Conservation (phyloP, 2,329 filamentous ascomycete species). For the Fusarium sp. region DNA sequence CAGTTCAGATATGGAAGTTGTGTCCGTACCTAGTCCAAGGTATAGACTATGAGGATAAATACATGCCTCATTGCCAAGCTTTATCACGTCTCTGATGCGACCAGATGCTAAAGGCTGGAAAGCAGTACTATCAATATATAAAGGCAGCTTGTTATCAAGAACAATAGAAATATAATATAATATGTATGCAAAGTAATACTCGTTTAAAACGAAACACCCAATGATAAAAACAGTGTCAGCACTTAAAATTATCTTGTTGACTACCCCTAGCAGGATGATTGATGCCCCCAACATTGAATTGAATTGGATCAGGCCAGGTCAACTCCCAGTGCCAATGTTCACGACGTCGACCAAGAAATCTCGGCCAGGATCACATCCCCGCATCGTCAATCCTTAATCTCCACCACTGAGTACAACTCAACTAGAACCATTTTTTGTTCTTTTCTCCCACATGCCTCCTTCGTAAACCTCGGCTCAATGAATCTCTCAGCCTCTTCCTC, state of each 20-base stretch:
- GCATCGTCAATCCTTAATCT: constrained; percentile 28
- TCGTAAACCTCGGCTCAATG: constrained; percentile 28
- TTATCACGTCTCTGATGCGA: background rate
- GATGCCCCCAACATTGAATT: background rate
- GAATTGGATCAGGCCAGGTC: background rate
- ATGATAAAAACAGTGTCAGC: background rate
- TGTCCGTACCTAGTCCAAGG: constrained; percentile 1
- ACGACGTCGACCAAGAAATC: constrained; percentile 30
- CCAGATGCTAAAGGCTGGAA: background rate
- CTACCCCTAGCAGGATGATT: constrained; percentile 19
- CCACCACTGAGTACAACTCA: constrained; percentile 12
- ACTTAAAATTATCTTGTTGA: background rate
- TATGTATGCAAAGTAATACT: background rate
- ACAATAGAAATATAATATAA: background rate
- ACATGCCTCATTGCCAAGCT: constrained; percentile 23
- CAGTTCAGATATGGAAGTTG: constrained; percentile 30
- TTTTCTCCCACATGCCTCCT: constrained; percentile 25
- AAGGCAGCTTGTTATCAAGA: background rate
- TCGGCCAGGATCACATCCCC: constrained; percentile 18
- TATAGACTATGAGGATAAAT: background rate
- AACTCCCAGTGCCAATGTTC: background rate
- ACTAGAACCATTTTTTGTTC: background rate
- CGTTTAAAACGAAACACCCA: background rate
- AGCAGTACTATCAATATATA: background rate
- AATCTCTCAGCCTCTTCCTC: background rate